phyloP scores from a whole-genome alignment of 1,284 basidiomycete species.

The Fomitopsis schrenkii region DNA sequence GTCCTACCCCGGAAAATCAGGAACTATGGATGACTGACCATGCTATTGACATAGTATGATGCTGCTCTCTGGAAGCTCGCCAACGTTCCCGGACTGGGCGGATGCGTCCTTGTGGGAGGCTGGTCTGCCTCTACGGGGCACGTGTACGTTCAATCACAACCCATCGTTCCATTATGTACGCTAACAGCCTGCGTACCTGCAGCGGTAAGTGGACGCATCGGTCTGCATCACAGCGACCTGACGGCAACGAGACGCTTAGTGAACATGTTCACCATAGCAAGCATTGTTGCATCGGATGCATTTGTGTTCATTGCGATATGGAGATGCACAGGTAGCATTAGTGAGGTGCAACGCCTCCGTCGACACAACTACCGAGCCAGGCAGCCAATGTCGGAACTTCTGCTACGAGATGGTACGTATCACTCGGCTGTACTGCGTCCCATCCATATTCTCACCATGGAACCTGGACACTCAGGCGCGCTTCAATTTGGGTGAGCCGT shows the following conservation, averaged over 20 bases:
- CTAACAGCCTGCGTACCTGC: not conserved
- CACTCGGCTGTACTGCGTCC: not conserved
- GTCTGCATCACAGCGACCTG: no score
- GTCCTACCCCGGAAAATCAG: not conserved
- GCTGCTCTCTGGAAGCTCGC: not conserved
- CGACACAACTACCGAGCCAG: no score
- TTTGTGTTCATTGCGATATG: no score
- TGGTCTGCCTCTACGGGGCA: not conserved
- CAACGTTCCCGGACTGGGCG: not conserved
- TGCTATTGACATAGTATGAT: not conserved
- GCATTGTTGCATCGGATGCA: no score
- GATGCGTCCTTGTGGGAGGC: not conserved
- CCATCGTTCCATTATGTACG: not conserved
- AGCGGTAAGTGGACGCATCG: not conserved
- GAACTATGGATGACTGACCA: not conserved
- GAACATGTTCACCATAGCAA: no score
- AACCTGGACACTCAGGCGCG: not conserved
- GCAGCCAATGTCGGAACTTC: not conserved
- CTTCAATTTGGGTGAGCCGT: not conserved
- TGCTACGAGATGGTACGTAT: not conserved
- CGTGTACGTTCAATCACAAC: not conserved
- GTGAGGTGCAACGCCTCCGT: no score
- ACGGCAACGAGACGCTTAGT: no score
- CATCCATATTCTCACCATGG: not conserved
- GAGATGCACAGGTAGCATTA: no score